These are phyloP conservation scores for Pythium folliculosum DNA, from an alignment of 352 stramenopile genomes.

Conservation along the genomic window DNA sequence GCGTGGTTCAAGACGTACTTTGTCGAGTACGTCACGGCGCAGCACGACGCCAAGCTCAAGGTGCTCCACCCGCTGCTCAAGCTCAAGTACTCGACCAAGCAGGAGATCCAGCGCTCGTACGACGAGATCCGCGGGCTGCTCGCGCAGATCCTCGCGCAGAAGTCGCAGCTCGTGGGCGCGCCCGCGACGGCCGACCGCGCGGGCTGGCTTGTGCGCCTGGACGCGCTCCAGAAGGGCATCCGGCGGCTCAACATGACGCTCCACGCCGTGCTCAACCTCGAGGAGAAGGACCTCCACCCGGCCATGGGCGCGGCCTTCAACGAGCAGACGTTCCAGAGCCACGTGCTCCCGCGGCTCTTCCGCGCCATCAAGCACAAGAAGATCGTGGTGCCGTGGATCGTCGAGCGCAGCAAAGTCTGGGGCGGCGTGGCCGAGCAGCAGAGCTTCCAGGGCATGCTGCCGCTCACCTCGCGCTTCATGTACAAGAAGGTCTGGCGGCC, in stretches of 20 bases:
- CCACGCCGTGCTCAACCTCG: constrained; percentile 68
- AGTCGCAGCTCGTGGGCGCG: constrained; percentile 45
- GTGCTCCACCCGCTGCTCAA: constrained; percentile 68
- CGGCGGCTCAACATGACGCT: constrained; percentile 71
- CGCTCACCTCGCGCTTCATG: constrained; percentile 76
- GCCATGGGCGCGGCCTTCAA: constrained; percentile 67
- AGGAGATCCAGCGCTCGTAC: constrained; percentile 64
- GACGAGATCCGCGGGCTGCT: constrained; percentile 63
- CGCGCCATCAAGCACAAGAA: constrained; percentile 75
- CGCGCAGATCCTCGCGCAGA: constrained; percentile 54
- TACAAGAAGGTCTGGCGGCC: constrained; percentile 85
- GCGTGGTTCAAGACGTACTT: constrained; percentile 82
- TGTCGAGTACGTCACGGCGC: constrained; percentile 72
- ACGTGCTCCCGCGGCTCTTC: constrained; percentile 80
- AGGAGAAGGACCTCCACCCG: constrained; percentile 64
- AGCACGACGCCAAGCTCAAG: constrained; percentile 69
- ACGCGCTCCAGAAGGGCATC: constrained; percentile 66
- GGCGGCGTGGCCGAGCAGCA: constrained; percentile 72
- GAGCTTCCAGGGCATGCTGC: constrained; percentile 66
- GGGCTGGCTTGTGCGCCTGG: constrained; percentile 63
- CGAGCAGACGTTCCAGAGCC: constrained; percentile 69
- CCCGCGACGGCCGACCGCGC: constrained; percentile 17
- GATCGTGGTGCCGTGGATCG: constrained; percentile 83
- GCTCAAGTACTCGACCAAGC: constrained; percentile 60
- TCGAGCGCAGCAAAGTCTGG: constrained; percentile 85